Evolutionary conservation across 2,329 filamentous ascomycete species (phyloP), one percentile per base, ranked within the genome.

Genomic region (Talaromyces sp.): DNA sequence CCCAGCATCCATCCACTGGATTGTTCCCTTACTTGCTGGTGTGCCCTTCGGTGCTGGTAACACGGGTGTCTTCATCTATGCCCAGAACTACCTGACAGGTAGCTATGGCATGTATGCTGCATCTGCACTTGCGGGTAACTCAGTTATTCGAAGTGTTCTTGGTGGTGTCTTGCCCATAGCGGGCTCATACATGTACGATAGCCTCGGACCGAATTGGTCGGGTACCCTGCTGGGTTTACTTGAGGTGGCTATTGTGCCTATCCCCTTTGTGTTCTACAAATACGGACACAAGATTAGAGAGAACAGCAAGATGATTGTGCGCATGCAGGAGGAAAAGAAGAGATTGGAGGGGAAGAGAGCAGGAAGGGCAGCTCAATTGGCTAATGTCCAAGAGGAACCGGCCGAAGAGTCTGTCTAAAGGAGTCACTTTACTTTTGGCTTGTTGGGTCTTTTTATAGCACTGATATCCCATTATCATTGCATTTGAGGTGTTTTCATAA

Each of bases 101-200:
- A 84, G 86, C 6, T 95, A 95, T 62, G 87, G 87, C 3, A 88
- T 94, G 61, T 95, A 91, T 67, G 86, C 90, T 1, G 90, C 91
- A 0, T 89, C 85, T 2, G 90, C 91, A 0, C 77, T 95, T 30
- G 90, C 90, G 0, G 88, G 89, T 0, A 95, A 94, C 62, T 84
- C 88, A 0, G 87, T 95, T 2, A 79, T 90, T 14, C 79, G 91
- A 30, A 87, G 83, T 51, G 68, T 88, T 6, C 78, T 92, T 49
- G 91, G 90, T n/a, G 91, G 86, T n/a, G 82, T 85, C 0, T 75
- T 95, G 10, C 91, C 91, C 0, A 77, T 95, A 0, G 88, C 88
- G 2, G 90, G 89, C 0, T 81, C 88, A 0, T 78, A 80, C 20
- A 86, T 96, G 82, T 95, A 93, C 67, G 66, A 67, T 1, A 75